Base-by-base conservation (phyloP, 805 yeast genomes). In the Kluyveromyces dobzhanskii region DNA sequence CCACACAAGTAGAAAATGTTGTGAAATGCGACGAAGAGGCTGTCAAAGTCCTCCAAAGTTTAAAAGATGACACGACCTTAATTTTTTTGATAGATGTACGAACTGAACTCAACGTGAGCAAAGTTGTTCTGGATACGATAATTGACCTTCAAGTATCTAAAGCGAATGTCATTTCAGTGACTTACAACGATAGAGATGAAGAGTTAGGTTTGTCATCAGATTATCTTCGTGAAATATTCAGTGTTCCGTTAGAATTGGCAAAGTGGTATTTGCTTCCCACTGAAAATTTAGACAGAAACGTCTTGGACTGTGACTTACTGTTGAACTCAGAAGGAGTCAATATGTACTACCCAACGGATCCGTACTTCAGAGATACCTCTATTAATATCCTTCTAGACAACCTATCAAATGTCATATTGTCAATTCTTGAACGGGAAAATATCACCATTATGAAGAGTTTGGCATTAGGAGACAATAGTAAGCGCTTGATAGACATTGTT, bases 11-110 rank as follows among this genome's bases (percentile, higher is more conserved):
- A 11, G 39, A 47, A 13, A 55, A 56, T 32, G 47, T 59, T n/a
- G 44, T 52, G 3, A 38, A 49, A 3, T 36, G 51, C 5, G 53
- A 51, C 38, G 49, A 51, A 10, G 48, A 53, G 31, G 35, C 49
- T 9, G 19, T 29, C 1, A 28, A 26, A n/a, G 54, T 48, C 19
- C 25, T 57, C 3, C 18, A 40, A 2, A 44, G 44, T 19, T 36
- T 56, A 4, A 8, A 42, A 13, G 26, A 37, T 3, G 34, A 39
- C 12, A 40, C 46, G 39, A 45, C 45, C 11, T 17, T 53, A 9
- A 49, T 58, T 3, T 56, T 56, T 34, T 36, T 57, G 7, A 45
- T 56, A 3, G 61, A 58, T 43, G 47, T 49, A 8, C 42, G 57
- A 39, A 28, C 46, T n/a, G 57, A 54, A 17, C 17, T 24, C 18